Evolutionary conservation across 805 yeast species (phyloP).

Genomic region (Sugiyamaella floridensis): DNA sequence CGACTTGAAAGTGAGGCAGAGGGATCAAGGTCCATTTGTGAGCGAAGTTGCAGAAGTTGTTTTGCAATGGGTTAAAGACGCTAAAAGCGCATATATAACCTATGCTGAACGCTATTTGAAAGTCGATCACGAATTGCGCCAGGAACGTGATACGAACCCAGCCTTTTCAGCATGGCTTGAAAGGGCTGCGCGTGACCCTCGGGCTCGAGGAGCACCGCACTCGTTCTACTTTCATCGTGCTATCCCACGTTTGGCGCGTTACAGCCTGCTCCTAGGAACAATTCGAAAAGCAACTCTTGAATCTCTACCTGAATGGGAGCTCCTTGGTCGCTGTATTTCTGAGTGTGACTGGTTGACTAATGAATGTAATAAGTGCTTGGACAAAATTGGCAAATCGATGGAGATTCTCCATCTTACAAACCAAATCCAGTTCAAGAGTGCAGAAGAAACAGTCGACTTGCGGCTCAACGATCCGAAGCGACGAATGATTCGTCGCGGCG

Average conservation of each 20-base stretch:
- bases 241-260: slow-evolving; percentile 47
- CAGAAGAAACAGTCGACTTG: slow-evolving; percentile 40
- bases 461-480: slow-evolving; percentile 50
- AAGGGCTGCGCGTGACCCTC: slow-evolving; percentile 43
- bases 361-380: slow-evolving; percentile 57
- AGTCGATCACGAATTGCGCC: slow-evolving; percentile 39
- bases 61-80: slow-evolving; percentile 55
- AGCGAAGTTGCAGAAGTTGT: slow-evolving; percentile 58
- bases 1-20: slow-evolving; percentile 51
- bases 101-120: slow-evolving; percentile 44
- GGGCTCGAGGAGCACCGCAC: slow-evolving; percentile 34
- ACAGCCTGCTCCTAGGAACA: slow-evolving; percentile 57
- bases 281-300: slow-evolving; percentile 45
- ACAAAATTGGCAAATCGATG: slow-evolving; percentile 51
- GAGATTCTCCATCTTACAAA: slow-evolving; percentile 47
- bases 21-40: slow-evolving; percentile 60
- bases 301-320: slow-evolving; percentile 45
- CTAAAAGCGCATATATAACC: slow-evolving; percentile 45
- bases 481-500: slow-evolving; percentile 51
- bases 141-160: slow-evolving; percentile 34
- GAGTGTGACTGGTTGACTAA: slow-evolving; percentile 49
- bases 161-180: slow-evolving; percentile 52
- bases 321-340: slow-evolving; percentile 46
- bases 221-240: slow-evolving; percentile 50
- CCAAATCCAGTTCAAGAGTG: slow-evolving; percentile 48